A percentile compares a stretch with the other conserved stretches of the same genome.
phyloP scores from a whole-genome alignment of 1,284 basidiomycete genomes.

The Austroboletus niveus region DNA sequence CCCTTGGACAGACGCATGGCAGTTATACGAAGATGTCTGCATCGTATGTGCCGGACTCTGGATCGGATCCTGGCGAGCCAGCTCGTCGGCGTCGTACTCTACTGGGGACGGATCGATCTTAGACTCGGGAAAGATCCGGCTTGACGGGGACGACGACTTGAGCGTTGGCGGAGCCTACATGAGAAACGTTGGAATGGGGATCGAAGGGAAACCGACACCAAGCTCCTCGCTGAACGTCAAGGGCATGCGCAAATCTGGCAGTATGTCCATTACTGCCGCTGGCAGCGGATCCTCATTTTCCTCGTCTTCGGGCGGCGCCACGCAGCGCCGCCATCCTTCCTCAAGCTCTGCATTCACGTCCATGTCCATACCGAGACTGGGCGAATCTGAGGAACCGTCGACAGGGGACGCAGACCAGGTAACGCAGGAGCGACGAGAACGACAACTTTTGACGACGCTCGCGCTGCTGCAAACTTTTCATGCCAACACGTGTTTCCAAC shows the following conservation, averaged over 20 bases:
- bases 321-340: constrained; percentile 32
- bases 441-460: constrained; percentile 59
- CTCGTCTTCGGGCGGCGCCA: constrained; percentile 24
- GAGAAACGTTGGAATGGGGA: constrained; percentile 63
- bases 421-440: constrained; percentile 34
- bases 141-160: constrained; percentile 66
- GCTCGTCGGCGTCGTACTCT: constrained; percentile 46
- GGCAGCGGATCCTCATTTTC: constrained; percentile 34
- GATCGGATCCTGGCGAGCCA: constrained; percentile 64
- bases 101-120: constrained; percentile 41
- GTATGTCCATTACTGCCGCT: constrained; percentile 34
- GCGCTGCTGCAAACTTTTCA: constrained; percentile 72
- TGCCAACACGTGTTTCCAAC: constrained; percentile 62
- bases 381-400: constrained; percentile 4
- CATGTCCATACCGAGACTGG: constrained; percentile 18
- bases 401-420: constrained; percentile 15
- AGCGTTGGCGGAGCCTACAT: constrained; percentile 41
- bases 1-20: constrained; percentile 71
- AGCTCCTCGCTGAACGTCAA: constrained; percentile 31
- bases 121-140: constrained; percentile 53
- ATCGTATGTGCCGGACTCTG: constrained; percentile 74
- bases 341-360: constrained; percentile 23
- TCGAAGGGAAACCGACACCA: constrained; percentile 55
- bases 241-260: constrained; percentile 39
- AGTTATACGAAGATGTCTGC: constrained; percentile 79